Percentiles rank a stretch among this genome's conserved stretches.
Evolutionary conservation across 306 rosid genomes (phyloP).

Genomic region (Phaseolus lunatus): DNA sequence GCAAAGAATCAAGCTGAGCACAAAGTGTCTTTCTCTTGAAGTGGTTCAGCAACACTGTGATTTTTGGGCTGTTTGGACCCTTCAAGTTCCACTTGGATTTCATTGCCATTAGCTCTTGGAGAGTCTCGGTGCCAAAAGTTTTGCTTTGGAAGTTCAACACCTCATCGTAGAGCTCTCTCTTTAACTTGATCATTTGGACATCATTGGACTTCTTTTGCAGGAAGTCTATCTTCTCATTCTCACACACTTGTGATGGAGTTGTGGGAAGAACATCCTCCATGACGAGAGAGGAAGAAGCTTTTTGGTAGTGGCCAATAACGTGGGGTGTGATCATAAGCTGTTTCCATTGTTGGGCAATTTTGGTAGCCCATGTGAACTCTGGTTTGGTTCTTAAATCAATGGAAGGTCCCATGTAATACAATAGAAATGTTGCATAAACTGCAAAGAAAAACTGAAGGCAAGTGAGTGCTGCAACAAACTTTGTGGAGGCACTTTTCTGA

Average conservation of each 20-base stretch:
- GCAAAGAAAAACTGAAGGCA: conserved; percentile 92
- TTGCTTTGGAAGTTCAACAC: conserved; percentile 69
- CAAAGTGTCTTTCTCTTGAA: conserved; percentile 96
- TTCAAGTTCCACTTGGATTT: conserved; percentile 81
- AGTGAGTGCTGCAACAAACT: conserved; percentile 75
- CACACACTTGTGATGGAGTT: conserved; percentile 62
- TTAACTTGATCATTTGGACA: conserved; percentile 77
- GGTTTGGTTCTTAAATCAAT: conserved; percentile 78
- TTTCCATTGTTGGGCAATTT: conserved; percentile 86
- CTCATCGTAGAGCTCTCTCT: conserved; percentile 75
- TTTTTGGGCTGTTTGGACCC: conserved; percentile 64
- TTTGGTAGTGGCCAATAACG: conserved; percentile 66
- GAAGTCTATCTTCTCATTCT: conserved; percentile 85
- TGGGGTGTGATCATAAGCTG: conserved; percentile 71
- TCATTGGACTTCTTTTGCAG: conserved; percentile 90
- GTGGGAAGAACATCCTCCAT: conserved; percentile 50
- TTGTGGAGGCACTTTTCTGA: conserved; percentile 54
- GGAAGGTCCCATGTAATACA: conserved; percentile 89
- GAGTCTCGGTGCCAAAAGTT: conserved; percentile 69
- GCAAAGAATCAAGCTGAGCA: conserved; percentile 84
- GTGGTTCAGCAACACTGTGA: conserved; percentile 85
- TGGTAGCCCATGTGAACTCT: conserved; percentile 81
- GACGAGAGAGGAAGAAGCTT: conserved; percentile 62
- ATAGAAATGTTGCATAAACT: conserved; percentile 81
- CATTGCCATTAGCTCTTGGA: conserved; percentile 74